Conservation (phyloP, 2,329 filamentous ascomycete species). For the Helminthosporium solani region DNA sequence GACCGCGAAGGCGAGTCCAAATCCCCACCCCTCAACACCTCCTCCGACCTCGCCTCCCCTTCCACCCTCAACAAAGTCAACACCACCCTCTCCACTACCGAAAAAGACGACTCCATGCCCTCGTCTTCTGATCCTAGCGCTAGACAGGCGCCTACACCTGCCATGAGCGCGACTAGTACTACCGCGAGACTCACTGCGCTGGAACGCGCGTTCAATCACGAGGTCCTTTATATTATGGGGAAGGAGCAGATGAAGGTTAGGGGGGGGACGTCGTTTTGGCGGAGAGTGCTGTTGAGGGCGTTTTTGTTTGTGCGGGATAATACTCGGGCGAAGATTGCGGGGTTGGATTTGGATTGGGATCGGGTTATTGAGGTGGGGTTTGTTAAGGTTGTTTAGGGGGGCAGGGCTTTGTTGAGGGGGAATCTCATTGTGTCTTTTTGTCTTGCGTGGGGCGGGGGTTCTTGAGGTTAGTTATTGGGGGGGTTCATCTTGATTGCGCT, state of each 20-base stretch:
- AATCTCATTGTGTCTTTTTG: no score
- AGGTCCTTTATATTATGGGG: constrained; percentile 57
- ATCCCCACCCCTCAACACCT: constrained; percentile 6
- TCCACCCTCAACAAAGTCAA: constrained; percentile 9
- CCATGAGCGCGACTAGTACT: constrained; percentile 22
- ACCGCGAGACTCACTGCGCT: constrained; percentile 37
- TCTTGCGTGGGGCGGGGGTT: no score
- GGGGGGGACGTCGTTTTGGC: constrained; percentile 43
- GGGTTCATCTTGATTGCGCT: no score
- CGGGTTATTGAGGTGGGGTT: constrained; percentile 68
- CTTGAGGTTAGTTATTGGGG: no score
- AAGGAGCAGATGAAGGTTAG: constrained; percentile 51
- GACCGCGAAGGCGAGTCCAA: constrained; percentile 28
- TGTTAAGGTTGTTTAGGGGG: constrained; percentile 65
- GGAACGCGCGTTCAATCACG: constrained; percentile 47
- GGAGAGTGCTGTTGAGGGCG: constrained; percentile 51
- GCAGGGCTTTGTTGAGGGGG: no score
- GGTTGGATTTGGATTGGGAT: constrained; percentile 60
- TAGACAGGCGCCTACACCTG: constrained; percentile 11
- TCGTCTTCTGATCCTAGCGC: constrained; percentile 8
- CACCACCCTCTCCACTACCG: constrained; percentile 6
- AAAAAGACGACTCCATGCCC: constrained; percentile 8
- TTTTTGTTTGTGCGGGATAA: constrained; percentile 69
- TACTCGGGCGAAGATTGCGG: constrained; percentile 65
- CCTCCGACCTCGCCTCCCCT: constrained; percentile 4